Percentiles rank a stretch among this genome's conserved stretches.
These are phyloP conservation scores for Puccinia brachypodii DNA, from an alignment of 1,284 basidiomycete species.

Conservation along the genomic window DNA sequence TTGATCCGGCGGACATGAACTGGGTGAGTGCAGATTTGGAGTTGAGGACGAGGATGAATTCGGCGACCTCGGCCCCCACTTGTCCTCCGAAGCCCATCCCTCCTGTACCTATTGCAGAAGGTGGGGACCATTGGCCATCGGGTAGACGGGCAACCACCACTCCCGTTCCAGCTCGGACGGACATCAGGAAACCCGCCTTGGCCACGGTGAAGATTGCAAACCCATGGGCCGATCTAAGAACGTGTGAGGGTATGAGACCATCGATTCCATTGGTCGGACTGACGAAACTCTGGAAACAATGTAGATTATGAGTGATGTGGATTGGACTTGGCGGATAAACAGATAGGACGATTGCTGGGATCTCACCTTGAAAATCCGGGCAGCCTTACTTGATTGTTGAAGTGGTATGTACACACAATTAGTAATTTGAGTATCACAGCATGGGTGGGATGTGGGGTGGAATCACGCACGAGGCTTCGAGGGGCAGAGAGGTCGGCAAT, in stretches of 20 bases:
- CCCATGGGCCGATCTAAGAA: slow-evolving; percentile 71
- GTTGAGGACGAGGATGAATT: slow-evolving; percentile 91
- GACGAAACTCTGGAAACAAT: slow-evolving; percentile 25
- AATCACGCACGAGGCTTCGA: slow-evolving; percentile 21
- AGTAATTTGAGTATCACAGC: background rate
- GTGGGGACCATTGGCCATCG: slow-evolving; percentile 89
- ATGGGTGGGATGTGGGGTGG: background rate
- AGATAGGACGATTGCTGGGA: background rate
- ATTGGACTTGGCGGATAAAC: background rate
- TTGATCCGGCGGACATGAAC: slow-evolving; percentile 91
- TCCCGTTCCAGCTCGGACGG: slow-evolving; percentile 75
- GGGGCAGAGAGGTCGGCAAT: slow-evolving; percentile 34
- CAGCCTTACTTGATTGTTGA: slow-evolving; percentile 16
- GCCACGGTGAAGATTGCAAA: slow-evolving; percentile 77
- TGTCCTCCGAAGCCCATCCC: slow-evolving; percentile 85
- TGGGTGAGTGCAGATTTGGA: slow-evolving; percentile 65
- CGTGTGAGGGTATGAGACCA: slow-evolving; percentile 49
- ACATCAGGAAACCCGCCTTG: slow-evolving; percentile 63
- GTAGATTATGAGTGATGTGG: background rate
- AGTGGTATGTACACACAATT: background rate
- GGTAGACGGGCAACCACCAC: slow-evolving; percentile 83
- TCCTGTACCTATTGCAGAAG: slow-evolving; percentile 91
- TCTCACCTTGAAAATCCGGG: slow-evolving; percentile 21
- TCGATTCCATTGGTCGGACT: slow-evolving; percentile 28
- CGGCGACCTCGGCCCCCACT: slow-evolving; percentile 82